These are phyloP conservation scores for Thielaviopsis populi DNA, from an alignment of 2,329 filamentous ascomycete genomes.

Conservation along the genomic window DNA sequence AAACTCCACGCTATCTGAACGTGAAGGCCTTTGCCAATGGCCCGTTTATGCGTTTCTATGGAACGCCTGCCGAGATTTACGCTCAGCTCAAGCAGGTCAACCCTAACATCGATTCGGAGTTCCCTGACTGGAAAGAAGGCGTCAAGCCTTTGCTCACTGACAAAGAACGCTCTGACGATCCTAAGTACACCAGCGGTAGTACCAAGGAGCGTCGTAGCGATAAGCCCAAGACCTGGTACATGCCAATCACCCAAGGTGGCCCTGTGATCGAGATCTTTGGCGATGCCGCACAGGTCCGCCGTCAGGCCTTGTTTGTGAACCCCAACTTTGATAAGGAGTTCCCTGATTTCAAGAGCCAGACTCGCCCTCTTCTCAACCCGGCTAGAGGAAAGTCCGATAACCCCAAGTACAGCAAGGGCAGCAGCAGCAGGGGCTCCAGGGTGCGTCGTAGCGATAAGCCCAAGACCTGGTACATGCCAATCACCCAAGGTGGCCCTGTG, in stretches of 20 bases:
- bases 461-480: not conserved
- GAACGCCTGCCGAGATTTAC: conserved; percentile 19
- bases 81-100: conserved; percentile 17
- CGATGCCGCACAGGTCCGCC: conserved; percentile 18
- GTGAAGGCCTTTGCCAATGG: conserved; percentile 1
- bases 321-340: conserved; percentile 18
- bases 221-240: conserved; percentile 16
- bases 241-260: conserved; percentile 16
- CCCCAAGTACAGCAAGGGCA: not conserved
- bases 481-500: not conserved
- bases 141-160: not conserved
- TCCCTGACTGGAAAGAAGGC: not conserved
- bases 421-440: not conserved
- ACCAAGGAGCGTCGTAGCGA: not conserved
- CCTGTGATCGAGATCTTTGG: conserved; percentile 17
- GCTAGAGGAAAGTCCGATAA: not conserved
- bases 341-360: conserved; percentile 2
- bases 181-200: too few species aligned
- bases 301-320: conserved; percentile 17
- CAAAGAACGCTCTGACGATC: not conserved
- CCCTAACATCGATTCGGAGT: conserved; percentile 18
- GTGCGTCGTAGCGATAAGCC: not conserved
- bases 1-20: not conserved
- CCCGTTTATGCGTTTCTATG: conserved; percentile 6
- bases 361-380: not conserved